These are phyloP conservation scores for Lepidium africanum DNA, from an alignment of 345 rosid genomes.

Conservation along the genomic window DNA sequence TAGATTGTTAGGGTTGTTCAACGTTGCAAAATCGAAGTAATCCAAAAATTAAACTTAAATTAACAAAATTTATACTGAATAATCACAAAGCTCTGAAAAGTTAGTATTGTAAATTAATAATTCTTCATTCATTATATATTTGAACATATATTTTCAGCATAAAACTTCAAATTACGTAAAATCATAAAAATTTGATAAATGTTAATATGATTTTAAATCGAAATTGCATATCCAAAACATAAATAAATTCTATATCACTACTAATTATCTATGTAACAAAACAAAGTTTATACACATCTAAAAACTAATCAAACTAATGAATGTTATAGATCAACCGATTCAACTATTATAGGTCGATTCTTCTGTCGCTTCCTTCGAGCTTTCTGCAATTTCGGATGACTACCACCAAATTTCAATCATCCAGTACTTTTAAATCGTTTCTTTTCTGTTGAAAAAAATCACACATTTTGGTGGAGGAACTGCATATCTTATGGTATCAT, in stretches of 20 bases:
- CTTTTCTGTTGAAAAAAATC: conserved; percentile 39
- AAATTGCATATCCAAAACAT: neutral
- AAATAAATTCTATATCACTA: neutral
- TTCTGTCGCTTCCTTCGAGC: conserved; percentile 28
- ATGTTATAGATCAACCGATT: conserved; percentile 16
- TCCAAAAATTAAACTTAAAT: too few relatives aligned
- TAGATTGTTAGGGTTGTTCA: neutral
- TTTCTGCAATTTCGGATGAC: conserved; percentile 27
- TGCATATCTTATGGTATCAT: conserved; percentile 54
- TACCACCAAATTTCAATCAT: conserved; percentile 70
- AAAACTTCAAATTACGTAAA: too few relatives aligned
- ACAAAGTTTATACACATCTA: neutral
- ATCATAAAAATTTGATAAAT: neutral
- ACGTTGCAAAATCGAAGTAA: too few relatives aligned
- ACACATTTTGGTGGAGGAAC: conserved; percentile 67
- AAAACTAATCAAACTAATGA: neutral
- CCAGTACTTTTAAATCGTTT: conserved; percentile 59
- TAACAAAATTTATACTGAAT: neutral
- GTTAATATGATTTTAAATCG: neutral
- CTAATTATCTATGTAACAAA: neutral
- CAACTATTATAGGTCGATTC: conserved; percentile 21
- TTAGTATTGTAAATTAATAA: neutral
- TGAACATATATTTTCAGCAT: too few relatives aligned
- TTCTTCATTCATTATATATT: too few relatives aligned
- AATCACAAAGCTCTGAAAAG: neutral